A percentile compares a stretch with the other conserved stretches of the same genome.
Evolutionary conservation across 2,329 filamentous ascomycete species (phyloP).

Genomic region (Sporothrix humicola): DNA sequence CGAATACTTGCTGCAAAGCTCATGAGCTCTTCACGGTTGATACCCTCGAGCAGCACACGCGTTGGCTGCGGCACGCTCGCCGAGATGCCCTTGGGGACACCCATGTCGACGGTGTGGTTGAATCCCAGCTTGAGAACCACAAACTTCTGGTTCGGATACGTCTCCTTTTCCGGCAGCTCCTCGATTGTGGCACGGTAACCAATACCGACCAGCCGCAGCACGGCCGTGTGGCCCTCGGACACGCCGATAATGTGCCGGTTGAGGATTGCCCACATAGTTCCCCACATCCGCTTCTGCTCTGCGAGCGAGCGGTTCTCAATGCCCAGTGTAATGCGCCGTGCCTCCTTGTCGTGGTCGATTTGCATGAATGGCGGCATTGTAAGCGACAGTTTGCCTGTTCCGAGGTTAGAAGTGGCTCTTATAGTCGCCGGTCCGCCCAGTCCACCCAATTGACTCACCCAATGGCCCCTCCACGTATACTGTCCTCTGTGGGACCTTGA

Average conservation of each 20-base stretch:
- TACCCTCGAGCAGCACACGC: constrained; percentile 85
- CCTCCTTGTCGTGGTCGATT: constrained; percentile 69
- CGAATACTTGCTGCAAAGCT: constrained; percentile 89
- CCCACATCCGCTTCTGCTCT: constrained; percentile 95
- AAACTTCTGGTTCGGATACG: constrained; percentile 83
- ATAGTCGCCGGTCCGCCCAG: too few species aligned
- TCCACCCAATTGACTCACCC: constrained; percentile 44
- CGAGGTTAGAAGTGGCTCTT: too few species aligned
- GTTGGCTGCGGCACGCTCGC: constrained; percentile 91
- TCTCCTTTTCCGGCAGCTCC: constrained; percentile 71
- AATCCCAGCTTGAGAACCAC: constrained; percentile 95
- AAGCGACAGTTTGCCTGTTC: constrained; percentile 68
- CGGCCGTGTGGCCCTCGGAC: constrained; percentile 93
- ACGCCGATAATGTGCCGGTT: constrained; percentile 92
- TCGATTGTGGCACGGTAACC: constrained; percentile 93
- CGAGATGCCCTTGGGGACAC: constrained; percentile 79
- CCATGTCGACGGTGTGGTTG: constrained; percentile 92
- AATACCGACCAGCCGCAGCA: constrained; percentile 90
- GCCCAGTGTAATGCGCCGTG: constrained; percentile 68
- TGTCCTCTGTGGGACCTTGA: constrained; percentile 66
- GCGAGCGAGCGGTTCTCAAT: constrained; percentile 71
- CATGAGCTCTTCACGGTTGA: constrained; percentile 84
- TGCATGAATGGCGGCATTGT: constrained; percentile 79
- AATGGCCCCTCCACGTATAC: constrained; percentile 82
- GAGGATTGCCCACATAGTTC: constrained; percentile 87